Percentiles rank a stretch among this genome's conserved stretches.
Evolutionary conservation across 2,329 filamentous ascomycete genomes (phyloP).

Genomic region (Aspergillus pseudotamarii): DNA sequence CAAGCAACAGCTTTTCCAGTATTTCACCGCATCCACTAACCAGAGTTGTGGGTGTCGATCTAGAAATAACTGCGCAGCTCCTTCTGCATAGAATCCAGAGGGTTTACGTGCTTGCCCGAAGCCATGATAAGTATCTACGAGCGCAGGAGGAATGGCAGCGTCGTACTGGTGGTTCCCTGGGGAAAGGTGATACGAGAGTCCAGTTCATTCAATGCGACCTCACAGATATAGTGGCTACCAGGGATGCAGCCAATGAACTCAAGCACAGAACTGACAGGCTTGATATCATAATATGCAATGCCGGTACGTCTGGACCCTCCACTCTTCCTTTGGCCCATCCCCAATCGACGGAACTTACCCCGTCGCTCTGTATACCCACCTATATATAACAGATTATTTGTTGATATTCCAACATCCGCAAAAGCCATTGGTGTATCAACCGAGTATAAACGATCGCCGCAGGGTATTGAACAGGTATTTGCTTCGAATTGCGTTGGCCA

Average conservation of each 20-base stretch:
- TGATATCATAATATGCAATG: constrained; percentile 38
- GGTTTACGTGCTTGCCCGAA: constrained; percentile 33
- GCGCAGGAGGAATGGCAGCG: constrained; percentile 29
- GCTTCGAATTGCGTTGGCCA: constrained; percentile 56
- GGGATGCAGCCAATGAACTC: constrained; percentile 25
- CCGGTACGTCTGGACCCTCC: constrained; percentile 23
- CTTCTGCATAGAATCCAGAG: constrained; percentile 33
- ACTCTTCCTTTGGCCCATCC: not conserved
- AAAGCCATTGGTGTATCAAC: constrained; percentile 23
- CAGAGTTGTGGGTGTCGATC: not conserved
- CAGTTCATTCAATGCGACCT: constrained; percentile 36
- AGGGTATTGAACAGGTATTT: constrained; percentile 54
- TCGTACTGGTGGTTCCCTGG: constrained; percentile 19
- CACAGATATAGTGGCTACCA: constrained; percentile 28
- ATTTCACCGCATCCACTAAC: not conserved
- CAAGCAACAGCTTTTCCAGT: not conserved
- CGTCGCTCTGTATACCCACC: not conserved
- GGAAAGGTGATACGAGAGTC: constrained; percentile 21
- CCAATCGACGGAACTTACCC: not conserved
- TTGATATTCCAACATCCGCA: not conserved
- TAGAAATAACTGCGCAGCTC: constrained; percentile 34
- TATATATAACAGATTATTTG: not conserved
- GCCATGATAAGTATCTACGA: constrained; percentile 23
- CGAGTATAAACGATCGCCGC: constrained; percentile 27
- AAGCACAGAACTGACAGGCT: constrained; percentile 26